Percentiles rank a stretch among this genome's conserved stretches.
Conservation (phyloP, 257 asterid genomes). For the Fraxinus cuspidata region DNA sequence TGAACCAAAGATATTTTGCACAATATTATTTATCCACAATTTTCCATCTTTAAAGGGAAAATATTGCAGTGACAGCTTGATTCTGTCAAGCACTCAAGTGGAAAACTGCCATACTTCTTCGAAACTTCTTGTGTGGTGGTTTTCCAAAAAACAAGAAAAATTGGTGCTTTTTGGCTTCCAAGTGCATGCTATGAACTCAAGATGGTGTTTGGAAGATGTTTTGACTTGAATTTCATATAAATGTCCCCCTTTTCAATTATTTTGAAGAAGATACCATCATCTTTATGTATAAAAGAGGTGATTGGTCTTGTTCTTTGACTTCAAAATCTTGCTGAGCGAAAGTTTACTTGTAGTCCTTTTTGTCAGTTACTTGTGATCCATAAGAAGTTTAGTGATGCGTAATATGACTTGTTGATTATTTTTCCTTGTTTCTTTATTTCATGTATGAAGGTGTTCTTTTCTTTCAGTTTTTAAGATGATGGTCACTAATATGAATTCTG, state of each 20-base stretch:
- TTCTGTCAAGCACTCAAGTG: not conserved
- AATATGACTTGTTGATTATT: not conserved
- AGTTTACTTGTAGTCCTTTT: not conserved
- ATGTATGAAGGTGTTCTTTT: not conserved
- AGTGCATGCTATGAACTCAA: not conserved
- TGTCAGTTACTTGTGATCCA: not conserved
- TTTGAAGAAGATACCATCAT: not conserved
- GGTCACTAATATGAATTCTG: conserved; percentile 4
- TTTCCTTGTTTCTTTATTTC: not conserved
- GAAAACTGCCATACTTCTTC: not conserved
- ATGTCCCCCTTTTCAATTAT: not conserved
- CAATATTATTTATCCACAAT: not conserved
- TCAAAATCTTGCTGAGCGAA: not conserved
- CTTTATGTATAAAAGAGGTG: not conserved
- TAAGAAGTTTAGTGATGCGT: not conserved
- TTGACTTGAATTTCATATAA: not conserved
- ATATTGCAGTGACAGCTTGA: not conserved
- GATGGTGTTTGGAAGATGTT: not conserved
- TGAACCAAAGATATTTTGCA: not conserved
- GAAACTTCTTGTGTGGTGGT: not conserved
- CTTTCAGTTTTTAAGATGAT: not conserved
- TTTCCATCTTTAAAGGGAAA: not conserved
- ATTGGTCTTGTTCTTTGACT: not conserved
- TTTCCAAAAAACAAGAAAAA: not conserved
- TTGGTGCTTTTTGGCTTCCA: not conserved